A percentile compares a stretch with the other conserved stretches of the same genome.
Evolutionary conservation across 1,284 basidiomycete genomes (phyloP).

Genomic region (Tilletia horrida): DNA sequence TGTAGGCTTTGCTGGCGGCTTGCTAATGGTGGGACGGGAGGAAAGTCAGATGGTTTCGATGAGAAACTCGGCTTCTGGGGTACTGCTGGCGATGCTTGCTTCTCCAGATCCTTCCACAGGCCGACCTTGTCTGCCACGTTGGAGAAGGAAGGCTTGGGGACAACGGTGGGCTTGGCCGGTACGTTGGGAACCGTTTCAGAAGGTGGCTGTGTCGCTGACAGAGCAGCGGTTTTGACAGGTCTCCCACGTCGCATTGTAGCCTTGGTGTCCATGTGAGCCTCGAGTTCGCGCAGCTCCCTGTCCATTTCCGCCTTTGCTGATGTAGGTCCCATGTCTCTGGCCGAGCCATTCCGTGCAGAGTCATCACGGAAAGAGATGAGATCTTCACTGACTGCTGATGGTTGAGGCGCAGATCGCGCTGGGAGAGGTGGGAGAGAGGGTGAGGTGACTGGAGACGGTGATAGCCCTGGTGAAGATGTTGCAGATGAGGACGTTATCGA

Average conservation of each 20-base stretch:
- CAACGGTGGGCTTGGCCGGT: slow-evolving; percentile 21
- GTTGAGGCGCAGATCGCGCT: background rate
- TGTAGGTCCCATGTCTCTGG: slow-evolving; percentile 24
- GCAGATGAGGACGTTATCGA: slow-evolving; percentile 3
- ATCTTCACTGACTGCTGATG: slow-evolving; percentile 20
- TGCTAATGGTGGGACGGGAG: too few species aligned
- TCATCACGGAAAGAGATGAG: slow-evolving; percentile 33
- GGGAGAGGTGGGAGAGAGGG: slow-evolving; percentile 7
- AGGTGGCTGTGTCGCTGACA: too few species aligned
- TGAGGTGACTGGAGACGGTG: background rate
- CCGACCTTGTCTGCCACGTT: slow-evolving; percentile 24
- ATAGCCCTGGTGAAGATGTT: background rate
- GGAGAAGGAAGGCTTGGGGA: slow-evolving; percentile 19
- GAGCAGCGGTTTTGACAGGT: slow-evolving; percentile 37
- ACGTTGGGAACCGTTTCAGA: too few species aligned
- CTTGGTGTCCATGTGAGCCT: slow-evolving; percentile 42
- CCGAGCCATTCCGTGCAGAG: background rate
- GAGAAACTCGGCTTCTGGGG: too few species aligned
- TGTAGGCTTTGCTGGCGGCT: too few species aligned
- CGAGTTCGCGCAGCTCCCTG: slow-evolving; percentile 34
- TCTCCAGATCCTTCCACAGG: slow-evolving; percentile 21
- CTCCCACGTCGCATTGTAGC: slow-evolving; percentile 56
- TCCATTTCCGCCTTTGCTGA: slow-evolving; percentile 32
- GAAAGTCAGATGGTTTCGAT: too few species aligned
- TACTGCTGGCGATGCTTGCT: background rate